A percentile compares a stretch with the other conserved stretches of the same genome.
Evolutionary conservation across 2,329 filamentous ascomycete species (phyloP).

Genomic region (Phyllosticta citriasiana): DNA sequence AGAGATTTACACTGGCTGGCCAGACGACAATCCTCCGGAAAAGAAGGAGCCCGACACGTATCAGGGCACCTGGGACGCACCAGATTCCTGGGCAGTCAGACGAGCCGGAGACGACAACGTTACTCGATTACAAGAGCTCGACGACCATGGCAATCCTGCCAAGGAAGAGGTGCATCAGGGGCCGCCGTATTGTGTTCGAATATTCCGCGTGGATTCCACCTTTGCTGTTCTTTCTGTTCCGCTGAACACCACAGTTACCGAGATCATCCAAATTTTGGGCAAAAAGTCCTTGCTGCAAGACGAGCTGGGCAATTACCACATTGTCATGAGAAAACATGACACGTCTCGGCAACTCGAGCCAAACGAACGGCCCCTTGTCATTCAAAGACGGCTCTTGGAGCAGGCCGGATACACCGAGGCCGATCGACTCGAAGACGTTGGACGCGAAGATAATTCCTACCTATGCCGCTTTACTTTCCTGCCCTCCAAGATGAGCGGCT

Average conservation of each 20-base stretch:
- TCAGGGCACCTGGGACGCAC: conserved; percentile 71
- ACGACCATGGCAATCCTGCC: conserved; percentile 57
- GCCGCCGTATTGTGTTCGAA: conserved; percentile 78
- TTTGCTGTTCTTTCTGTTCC: conserved; percentile 85
- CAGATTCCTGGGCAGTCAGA: conserved; percentile 93
- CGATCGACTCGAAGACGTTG: conserved; percentile 85
- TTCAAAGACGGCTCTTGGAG: conserved; percentile 84
- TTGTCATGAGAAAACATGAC: conserved; percentile 89
- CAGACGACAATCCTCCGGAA: conserved; percentile 25
- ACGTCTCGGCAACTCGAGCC: conserved; percentile 70
- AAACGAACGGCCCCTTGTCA: conserved; percentile 72
- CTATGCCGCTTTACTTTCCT: conserved; percentile 93
- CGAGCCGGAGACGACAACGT: conserved; percentile 56
- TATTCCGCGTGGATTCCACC: conserved; percentile 87
- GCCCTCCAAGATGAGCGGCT: conserved; percentile 78
- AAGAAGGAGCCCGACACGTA: conserved; percentile 17
- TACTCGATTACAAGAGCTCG: conserved; percentile 48
- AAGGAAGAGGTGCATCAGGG: conserved; percentile 62
- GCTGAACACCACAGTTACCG: conserved; percentile 72
- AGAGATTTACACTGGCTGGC: conserved; percentile 39
- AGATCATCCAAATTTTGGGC: conserved; percentile 80
- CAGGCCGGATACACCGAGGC: conserved; percentile 83
- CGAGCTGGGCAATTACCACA: conserved; percentile 86
- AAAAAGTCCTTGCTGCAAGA: conserved; percentile 93
- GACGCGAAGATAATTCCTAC: conserved; percentile 94